Conservation (phyloP, 1,139 yeast genomes). For the Pichia sorboxylosa region DNA sequence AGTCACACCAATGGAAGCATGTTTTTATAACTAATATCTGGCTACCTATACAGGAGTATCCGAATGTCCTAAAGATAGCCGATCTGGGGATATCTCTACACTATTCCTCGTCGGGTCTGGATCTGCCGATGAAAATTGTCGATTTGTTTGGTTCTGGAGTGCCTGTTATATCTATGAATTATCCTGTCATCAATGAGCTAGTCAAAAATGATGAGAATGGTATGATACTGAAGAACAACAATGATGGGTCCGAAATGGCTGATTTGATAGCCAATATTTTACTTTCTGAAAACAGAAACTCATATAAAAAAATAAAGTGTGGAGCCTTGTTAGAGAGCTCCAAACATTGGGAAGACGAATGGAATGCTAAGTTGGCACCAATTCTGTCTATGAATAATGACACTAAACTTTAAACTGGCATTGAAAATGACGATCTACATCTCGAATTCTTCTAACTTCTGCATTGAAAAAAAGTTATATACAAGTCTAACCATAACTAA, state of each 20-base stretch:
- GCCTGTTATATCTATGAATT: constrained; percentile 73
- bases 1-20: constrained; percentile 28
- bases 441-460: no score
- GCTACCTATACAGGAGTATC: constrained; percentile 75
- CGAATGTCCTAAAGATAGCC: constrained; percentile 59
- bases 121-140: constrained; percentile 92
- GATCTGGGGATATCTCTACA: constrained; percentile 88
- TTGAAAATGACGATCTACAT: no score
- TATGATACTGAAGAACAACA: constrained; percentile 27
- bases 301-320: constrained; percentile 30
- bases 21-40: constrained; percentile 57
- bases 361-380: constrained; percentile 37
- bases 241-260: constrained; percentile 35
- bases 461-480: no score
- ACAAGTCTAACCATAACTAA: no score
- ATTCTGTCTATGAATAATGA: no score
- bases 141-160: constrained; percentile 95
- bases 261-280: constrained; percentile 37
- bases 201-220: constrained; percentile 40
- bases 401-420: no score
- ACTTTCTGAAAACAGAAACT: constrained; percentile 15
- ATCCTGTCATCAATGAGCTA: constrained; percentile 60
- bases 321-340: constrained; percentile 68
- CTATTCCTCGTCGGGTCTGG: constrained; percentile 84
- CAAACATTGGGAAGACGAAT: constrained; percentile 64